Evolutionary conservation across 2,329 filamentous ascomycete genomes (phyloP), one percentile per base, ranked within the genome.

Genomic region (Penicillium verrucosum): DNA sequence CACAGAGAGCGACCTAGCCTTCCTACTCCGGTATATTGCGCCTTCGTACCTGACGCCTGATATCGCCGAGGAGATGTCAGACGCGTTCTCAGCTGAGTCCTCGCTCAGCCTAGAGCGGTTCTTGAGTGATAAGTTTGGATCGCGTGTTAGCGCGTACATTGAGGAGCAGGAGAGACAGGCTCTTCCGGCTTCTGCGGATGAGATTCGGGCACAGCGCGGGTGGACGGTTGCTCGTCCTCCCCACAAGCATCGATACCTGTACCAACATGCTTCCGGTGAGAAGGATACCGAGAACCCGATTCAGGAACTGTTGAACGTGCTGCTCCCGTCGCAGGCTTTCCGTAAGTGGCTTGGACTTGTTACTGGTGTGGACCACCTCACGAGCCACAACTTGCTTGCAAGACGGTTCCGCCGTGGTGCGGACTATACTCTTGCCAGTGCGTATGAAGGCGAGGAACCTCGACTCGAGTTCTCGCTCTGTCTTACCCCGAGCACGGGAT

Each of bases 201-300:
- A 82, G 56, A 85, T 89, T 57, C 84, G 87, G 67, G 80, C 80
- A 44, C 77, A 77, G 60, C 83, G 79, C 41, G 75, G 77, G 0
- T 94, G 90, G 89, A 84, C 82, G 59, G 88, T 95, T 9, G 90
- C 94, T 7, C 83, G 85, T 32, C 94, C 94, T 38, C 94, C 94
- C 0, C 92, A 99, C 77, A 99, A 99, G 78, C 92, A 97, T 70
- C 89, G 92, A 14, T 99, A 89, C 73, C 80, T 96, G 2, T 99
- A 94, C 75, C 83, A 90, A 58, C 86, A 91, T 44, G 64, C 73
- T 77, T 30, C 60, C 64, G 3, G 62, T 73, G 29, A 56, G 55
- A 41, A 72, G 68, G 57, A 68, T 62, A 49, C 68, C 64, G 63
- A 73, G 57, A 62, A 43, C 73, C 77, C 90, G 0, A 81, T 95